These are phyloP conservation scores for Castanea crenata DNA, from an alignment of 306 rosid genomes.

Conservation along the genomic window DNA sequence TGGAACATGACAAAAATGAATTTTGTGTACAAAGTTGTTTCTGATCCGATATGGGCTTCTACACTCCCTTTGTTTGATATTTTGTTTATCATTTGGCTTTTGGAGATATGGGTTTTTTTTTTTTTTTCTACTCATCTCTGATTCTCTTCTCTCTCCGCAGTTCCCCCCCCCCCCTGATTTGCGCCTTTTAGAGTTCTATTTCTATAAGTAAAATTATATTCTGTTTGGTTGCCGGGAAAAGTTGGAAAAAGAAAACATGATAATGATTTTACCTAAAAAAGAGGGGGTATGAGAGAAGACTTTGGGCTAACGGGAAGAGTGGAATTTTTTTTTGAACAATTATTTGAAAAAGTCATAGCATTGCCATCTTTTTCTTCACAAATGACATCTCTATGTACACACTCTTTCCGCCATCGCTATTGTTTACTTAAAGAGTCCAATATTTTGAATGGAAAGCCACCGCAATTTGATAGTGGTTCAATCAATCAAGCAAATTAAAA, in stretches of 20 bases:
- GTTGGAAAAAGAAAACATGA: no score
- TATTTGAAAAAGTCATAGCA: slow-evolving; percentile 16
- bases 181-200: no score
- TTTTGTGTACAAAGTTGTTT: no score
- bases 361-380: slow-evolving; percentile 33
- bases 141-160: no score
- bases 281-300: no score
- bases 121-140: no score
- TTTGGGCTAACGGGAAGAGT: no score
- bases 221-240: no score
- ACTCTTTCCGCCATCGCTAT: no score
- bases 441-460: slow-evolving; percentile 8
- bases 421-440: not conserved
- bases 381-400: slow-evolving; percentile 13
- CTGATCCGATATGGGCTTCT: not conserved
- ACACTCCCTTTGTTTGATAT: not conserved
- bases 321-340: not conserved
- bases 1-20: slow-evolving; percentile 12
- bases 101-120: not conserved
- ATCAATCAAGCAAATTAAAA: not conserved
- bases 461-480: not conserved
- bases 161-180: no score
- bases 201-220: no score
- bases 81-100: not conserved
- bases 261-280: no score